Evolutionary conservation across 768 basidiomycete genomes (phyloP).

Genomic region (Lentinula edodes): DNA sequence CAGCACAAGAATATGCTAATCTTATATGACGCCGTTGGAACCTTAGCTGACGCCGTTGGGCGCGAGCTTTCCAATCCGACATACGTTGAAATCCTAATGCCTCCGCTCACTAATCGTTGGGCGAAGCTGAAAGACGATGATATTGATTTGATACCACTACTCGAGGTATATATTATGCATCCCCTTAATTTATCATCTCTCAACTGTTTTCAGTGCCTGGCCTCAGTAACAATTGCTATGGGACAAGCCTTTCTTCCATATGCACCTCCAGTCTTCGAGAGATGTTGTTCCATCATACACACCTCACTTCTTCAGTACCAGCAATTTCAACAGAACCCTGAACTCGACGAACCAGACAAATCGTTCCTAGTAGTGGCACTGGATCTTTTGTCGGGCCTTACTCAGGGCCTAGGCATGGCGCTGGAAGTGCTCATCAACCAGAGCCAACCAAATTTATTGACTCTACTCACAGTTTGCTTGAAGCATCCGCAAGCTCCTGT

Average conservation of each 20-base stretch:
- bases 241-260: constrained; percentile 85
- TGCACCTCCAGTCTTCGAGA: constrained; percentile 86
- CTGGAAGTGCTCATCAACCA: constrained; percentile 68
- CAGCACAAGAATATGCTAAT: constrained; percentile 99
- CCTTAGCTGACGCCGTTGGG: constrained; percentile 94
- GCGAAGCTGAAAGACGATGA: constrained; percentile 86
- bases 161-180: constrained; percentile 61
- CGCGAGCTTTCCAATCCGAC: constrained; percentile 76
- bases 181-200: background rate
- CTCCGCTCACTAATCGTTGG: constrained; percentile 88
- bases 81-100: constrained; percentile 95
- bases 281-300: constrained; percentile 85
- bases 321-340: constrained; percentile 80
- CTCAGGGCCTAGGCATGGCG: constrained; percentile 82
- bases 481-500: constrained; percentile 96
- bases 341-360: constrained; percentile 92
- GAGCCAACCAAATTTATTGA: constrained; percentile 73
- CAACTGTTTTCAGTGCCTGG: constrained; percentile 68
- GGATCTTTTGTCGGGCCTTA: constrained; percentile 93
- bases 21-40: constrained; percentile 97
- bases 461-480: constrained; percentile 80
- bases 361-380: constrained; percentile 97
- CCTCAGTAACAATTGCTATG: constrained; percentile 96
- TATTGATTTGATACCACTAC: constrained; percentile 86
- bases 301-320: constrained; percentile 80